These are phyloP conservation scores for Cercospora sp. DNA, from an alignment of 2,329 filamentous ascomycete species.

Conservation along the genomic window DNA sequence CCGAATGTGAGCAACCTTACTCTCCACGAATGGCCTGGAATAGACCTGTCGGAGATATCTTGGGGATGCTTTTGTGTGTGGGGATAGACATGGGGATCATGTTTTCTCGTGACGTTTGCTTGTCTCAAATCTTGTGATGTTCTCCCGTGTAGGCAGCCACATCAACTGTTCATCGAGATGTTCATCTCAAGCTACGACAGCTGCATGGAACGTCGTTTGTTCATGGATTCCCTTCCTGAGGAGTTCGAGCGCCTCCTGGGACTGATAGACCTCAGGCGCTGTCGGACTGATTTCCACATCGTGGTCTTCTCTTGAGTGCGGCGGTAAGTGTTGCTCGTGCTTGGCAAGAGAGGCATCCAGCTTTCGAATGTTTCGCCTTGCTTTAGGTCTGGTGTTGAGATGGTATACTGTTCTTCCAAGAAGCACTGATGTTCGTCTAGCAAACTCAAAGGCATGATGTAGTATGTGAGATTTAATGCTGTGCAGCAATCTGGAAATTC, in stretches of 20 bases:
- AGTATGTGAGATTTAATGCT: neutral
- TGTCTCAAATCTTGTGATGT: slow-evolving; percentile 3
- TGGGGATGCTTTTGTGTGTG: neutral
- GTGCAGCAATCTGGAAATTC: too few species aligned
- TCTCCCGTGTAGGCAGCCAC: neutral
- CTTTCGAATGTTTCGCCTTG: slow-evolving; percentile 11
- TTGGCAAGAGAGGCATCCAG: slow-evolving; percentile 9
- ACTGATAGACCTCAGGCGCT: slow-evolving; percentile 15
- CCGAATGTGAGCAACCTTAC: neutral
- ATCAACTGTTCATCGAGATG: neutral
- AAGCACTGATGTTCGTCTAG: slow-evolving; percentile 23
- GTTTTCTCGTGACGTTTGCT: neutral
- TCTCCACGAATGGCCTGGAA: neutral
- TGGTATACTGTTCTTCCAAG: slow-evolving; percentile 18
- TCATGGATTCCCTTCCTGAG: slow-evolving; percentile 7
- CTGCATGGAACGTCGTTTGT: slow-evolving; percentile 6
- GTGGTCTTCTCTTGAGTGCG: slow-evolving; percentile 11
- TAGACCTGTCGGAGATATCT: neutral
- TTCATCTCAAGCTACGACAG: slow-evolving; percentile 5
- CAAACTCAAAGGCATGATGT: slow-evolving; percentile 15
- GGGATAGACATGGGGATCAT: neutral
- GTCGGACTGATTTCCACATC: slow-evolving; percentile 18
- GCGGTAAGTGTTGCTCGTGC: slow-evolving; percentile 1
- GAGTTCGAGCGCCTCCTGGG: slow-evolving; percentile 7
- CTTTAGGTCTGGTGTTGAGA: slow-evolving; percentile 10